Evolutionary conservation across 1,284 basidiomycete genomes (phyloP), one percentile per base, ranked within the genome.

Genomic region (Ceratobasidium sp.): DNA sequence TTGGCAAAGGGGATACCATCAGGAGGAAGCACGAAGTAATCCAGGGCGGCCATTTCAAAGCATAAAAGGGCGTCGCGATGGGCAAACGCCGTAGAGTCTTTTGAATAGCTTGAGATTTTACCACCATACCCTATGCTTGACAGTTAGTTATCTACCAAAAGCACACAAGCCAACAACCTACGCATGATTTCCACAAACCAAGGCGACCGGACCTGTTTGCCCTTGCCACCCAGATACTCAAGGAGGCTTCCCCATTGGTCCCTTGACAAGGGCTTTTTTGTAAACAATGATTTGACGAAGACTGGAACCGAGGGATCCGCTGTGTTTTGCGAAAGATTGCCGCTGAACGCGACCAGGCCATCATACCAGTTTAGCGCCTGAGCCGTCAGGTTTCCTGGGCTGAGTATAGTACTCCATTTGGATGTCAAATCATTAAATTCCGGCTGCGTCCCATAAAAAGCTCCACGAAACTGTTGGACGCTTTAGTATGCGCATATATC

Each of bases 171-270:
- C 12, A 7, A 27, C 10, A n/a, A 54, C 70, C 27, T 29, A 69
- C 70, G 34, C 42, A 69, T 67, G 45, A 62, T 35, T 22, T 71
- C 50, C 25, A 68, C 38, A 25, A 50, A 69, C 65, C 68, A 71
- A 35, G 31, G 55, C 12, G 27, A 29, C 22, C 38, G 45, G 13
- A 52, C 25, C 8, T 31, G 42, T 15, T 40, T 38, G 20, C 56
- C 68, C 29, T 70, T 22, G 4, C 42, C 42, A 6, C 53, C 58
- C 27, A 71, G 49, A 25, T 62, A 71, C 25, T 64, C 32, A 10
- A 71, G 50, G 67, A 68, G 56, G 31, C 57, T 70, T 17, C 42
- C 32, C 57, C 57, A 62, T 20, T 62, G 43, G 31, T 42, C 32
- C 3, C 13, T 20, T 3, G 57, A 45, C 17, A 68, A 43, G 7